These are phyloP conservation scores for Davidsoniella virescens DNA, from an alignment of 2,329 filamentous ascomycete genomes.

Conservation along the genomic window DNA sequence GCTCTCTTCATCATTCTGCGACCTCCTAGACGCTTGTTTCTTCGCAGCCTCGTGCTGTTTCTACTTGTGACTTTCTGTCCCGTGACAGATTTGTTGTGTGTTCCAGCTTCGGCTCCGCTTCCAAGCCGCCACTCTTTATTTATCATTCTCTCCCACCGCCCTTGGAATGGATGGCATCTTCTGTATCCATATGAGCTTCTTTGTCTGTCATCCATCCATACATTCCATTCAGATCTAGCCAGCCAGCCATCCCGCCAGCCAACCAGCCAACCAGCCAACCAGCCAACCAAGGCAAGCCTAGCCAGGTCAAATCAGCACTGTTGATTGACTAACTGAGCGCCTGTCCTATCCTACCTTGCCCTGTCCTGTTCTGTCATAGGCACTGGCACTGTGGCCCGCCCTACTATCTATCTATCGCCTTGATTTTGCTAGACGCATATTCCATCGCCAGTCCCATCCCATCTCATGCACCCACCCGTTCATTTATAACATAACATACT, in stretches of 20 bases:
- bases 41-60: constrained; percentile 3
- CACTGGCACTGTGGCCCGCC: background rate
- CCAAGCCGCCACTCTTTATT: background rate
- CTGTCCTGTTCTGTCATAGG: background rate
- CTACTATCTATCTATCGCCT: background rate
- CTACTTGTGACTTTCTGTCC: background rate
- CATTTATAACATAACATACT: background rate
- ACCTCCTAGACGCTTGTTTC: background rate
- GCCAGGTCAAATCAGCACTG: no score
- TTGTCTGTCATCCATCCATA: no score
- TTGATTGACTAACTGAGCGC: no score
- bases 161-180: constrained; percentile 7
- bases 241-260: no score
- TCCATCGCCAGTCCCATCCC: background rate
- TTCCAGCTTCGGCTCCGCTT: background rate
- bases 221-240: no score
- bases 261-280: no score
- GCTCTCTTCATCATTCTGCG: background rate
- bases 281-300: no score
- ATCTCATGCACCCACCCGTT: no score
- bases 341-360: background rate
- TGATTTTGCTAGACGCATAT: background rate
- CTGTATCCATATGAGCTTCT: constrained; percentile 9
- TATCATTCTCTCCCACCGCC: background rate
- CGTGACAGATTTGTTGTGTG: no score